phyloP scores from a whole-genome alignment of 164 flowering plant species.

The Sextonia rubra region DNA sequence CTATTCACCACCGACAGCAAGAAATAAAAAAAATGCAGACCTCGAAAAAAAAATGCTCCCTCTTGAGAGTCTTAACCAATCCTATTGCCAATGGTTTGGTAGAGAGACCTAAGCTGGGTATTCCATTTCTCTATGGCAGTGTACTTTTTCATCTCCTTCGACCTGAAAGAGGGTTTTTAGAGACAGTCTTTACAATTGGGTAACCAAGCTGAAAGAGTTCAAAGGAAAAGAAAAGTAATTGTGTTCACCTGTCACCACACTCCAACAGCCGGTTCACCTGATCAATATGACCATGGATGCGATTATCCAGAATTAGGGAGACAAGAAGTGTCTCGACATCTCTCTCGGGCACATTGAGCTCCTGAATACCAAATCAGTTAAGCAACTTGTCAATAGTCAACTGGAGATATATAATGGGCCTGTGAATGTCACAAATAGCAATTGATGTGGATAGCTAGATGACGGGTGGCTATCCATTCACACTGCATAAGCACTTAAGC shows the following conservation, averaged over 20 bases:
- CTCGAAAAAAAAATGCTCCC: background rate
- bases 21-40: background rate
- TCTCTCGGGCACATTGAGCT: slow-evolving; percentile 93
- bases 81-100: slow-evolving; percentile 67
- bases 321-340: slow-evolving; percentile 92
- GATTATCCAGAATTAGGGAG: slow-evolving; percentile 86
- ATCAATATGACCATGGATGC: slow-evolving; percentile 82
- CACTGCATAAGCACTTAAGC: background rate
- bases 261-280: slow-evolving; percentile 82
- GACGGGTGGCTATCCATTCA: background rate
- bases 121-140: slow-evolving; percentile 97
- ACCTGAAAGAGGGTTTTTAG: slow-evolving; percentile 37
- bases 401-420: background rate
- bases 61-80: slow-evolving; percentile 32
- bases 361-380: slow-evolving; percentile 37
- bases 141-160: slow-evolving; percentile 92
- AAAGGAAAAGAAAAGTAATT: background rate
- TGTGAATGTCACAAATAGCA: background rate
- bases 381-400: background rate
- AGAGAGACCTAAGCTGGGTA: slow-evolving; percentile 78
- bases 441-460: background rate
- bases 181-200: background rate
- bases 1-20: background rate
- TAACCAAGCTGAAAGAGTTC: background rate
- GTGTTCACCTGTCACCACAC: slow-evolving; percentile 66